phyloP scores from a whole-genome alignment of 1,139 yeast species.

The Debaryomyces sp. region DNA sequence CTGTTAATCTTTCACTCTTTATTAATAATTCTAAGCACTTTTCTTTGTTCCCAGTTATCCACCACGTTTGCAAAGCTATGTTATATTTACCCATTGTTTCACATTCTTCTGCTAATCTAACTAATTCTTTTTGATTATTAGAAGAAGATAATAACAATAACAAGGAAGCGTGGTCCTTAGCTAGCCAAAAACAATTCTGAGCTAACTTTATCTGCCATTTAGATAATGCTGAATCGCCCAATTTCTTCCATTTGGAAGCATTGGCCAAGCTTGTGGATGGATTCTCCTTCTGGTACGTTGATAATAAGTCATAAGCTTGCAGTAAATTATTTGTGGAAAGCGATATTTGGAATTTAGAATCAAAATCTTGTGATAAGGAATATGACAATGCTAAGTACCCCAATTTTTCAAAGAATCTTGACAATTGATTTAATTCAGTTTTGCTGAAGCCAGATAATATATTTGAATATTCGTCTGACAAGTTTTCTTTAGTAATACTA shows the following conservation, averaged over 20 bases:
- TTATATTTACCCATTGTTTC: conserved; percentile 76
- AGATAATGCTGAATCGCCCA: conserved; percentile 84
- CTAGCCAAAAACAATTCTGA: conserved; percentile 74
- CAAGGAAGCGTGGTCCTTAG: conserved; percentile 81
- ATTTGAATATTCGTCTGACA: conserved; percentile 57
- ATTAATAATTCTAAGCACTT: conserved; percentile 68
- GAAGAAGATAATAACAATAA: conserved; percentile 83
- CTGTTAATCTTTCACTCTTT: conserved; percentile 73
- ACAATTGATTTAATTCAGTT: conserved; percentile 75
- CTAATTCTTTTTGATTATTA: conserved; percentile 64
- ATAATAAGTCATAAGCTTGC: conserved; percentile 75
- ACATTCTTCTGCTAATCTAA: conserved; percentile 64
- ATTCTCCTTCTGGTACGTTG: conserved; percentile 54
- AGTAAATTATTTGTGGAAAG: conserved; percentile 72
- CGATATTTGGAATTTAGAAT: conserved; percentile 74
- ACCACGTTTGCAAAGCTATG: conserved; percentile 88
- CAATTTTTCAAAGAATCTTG: conserved; percentile 92
- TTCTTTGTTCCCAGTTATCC: conserved; percentile 77
- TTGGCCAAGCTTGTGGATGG: conserved; percentile 38
- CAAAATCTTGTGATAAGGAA: conserved; percentile 78
- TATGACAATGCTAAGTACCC: conserved; percentile 84
- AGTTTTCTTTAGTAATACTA: conserved; percentile 65
- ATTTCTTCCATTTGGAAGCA: conserved; percentile 76
- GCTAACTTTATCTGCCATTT: conserved; percentile 85
- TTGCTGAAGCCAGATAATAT: conserved; percentile 54